Percentiles rank a stretch among this genome's conserved stretches.
phyloP scores from a whole-genome alignment of 2,329 filamentous ascomycete genomes.

The Nothophoma quercina region DNA sequence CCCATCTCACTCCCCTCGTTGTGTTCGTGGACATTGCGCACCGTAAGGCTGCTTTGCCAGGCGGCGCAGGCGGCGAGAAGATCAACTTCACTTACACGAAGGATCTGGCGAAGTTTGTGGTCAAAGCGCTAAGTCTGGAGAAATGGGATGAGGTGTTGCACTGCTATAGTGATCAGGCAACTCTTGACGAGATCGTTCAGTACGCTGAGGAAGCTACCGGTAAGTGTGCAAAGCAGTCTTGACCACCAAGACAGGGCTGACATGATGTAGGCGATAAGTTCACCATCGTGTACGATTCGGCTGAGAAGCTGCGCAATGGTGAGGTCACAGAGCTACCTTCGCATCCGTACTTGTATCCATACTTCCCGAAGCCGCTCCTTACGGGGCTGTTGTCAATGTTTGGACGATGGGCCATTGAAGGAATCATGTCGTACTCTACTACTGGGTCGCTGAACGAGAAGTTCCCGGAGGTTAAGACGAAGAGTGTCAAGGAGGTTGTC shows the following conservation, averaged over 20 bases:
- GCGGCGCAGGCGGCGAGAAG: conserved; percentile 19
- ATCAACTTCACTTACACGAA: conserved; percentile 28
- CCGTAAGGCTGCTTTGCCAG: conserved; percentile 27
- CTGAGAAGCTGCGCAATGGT: conserved; percentile 20
- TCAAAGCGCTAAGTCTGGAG: conserved; percentile 14
- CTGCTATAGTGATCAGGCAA: conserved; percentile 51
- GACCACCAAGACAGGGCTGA: conserved; percentile 2
- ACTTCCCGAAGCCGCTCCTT: conserved; percentile 26
- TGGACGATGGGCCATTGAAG: conserved; percentile 19
- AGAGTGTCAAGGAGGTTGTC: conserved; percentile 21
- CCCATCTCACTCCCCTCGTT: conserved; percentile 23
- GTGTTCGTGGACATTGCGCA: conserved; percentile 26
- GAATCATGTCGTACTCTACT: conserved; percentile 8
- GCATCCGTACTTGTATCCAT: conserved; percentile 19
- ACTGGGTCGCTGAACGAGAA: conserved; percentile 24
- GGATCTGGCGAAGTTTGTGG: conserved; percentile 27
- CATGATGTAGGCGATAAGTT: conserved; percentile 38
- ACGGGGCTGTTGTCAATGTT: conserved; percentile 20
- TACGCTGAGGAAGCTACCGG: conserved; percentile 51
- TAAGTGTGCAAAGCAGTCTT: too few species aligned
- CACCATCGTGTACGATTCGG: conserved; percentile 22
- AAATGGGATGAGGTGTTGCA: conserved; percentile 46
- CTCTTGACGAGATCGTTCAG: conserved; percentile 55
- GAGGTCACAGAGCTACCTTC: conserved; percentile 29
- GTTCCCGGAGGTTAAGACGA: conserved; percentile 26